Base-by-base conservation (phyloP, 768 basidiomycete genomes). In the Mycena polygramma region DNA sequence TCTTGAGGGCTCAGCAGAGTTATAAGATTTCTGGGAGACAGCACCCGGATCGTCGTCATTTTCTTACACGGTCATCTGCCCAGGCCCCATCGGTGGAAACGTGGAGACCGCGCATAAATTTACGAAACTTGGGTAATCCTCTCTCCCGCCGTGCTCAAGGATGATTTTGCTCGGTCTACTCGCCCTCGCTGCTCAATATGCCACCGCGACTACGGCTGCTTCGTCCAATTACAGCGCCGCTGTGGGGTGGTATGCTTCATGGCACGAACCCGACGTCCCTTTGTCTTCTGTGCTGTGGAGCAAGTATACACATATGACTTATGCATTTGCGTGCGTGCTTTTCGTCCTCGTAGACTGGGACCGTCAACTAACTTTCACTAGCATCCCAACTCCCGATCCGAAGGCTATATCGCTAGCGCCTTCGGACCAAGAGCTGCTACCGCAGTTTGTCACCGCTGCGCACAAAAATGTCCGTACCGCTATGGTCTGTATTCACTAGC, bases 161-260 rank as follows among this genome's bases (percentile, higher is more conserved):
- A 71, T 71, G 70, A 57, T 71, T 51, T 71, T 48, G 22, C 72
- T 69, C 65, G 26, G 35, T 43, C 14, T 71, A 24, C 64, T 71
- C 10, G 63, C 64, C 9, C 22, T 70, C 51, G 57, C 22, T 30
- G 66, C 69, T 22, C 57, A 45, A 58, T 57, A 5, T 43, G 63
- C 36, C 3, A 48, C 62, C 48, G 45, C 72, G 17, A 45, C 54
- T 22, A 65, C 62, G 17, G 72, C 72, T 22, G 66, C 67, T 5
- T 24, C 65, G 19, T 71, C 72, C 19, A 73, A 70, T 55, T 70
- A 53, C 66, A 73, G 61, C 46, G 82, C 91, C 19, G 83, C 90
- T 2, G 79, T 85, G 20, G 83, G 87, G 11, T 94, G 91, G 91
- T 93, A 87, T 73, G 89, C 92, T 36, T 89, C 90, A 53, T 94